Base-by-base conservation (phyloP, 306 rosid genomes). In the Alnus glutinosa region DNA sequence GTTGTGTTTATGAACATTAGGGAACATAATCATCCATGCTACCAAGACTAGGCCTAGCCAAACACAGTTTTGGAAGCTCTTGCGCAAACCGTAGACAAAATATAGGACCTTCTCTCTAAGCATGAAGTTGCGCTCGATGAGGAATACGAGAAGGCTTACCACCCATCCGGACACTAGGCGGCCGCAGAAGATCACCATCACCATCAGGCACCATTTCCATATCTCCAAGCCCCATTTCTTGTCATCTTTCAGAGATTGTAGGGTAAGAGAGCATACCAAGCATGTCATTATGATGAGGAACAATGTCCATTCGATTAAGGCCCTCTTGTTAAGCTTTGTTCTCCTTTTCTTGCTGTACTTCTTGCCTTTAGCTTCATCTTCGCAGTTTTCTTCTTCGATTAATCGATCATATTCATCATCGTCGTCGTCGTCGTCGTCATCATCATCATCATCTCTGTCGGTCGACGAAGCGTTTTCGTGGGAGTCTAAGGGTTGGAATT, bases 111-210 rank as follows among this genome's bases (percentile, higher is more conserved):
- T 80, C 36, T 87, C 88, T 52, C 84, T 78, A 2, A 87, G 86
- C 90, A 87, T 87, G 81, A 87, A 87, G 81, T 87, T 87, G 18
- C 85, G 58, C 58, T 87, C 90, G 69, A 87, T 87, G 2, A 87
- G 16, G 68, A 87, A 87, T 7, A 84, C 90, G 19, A 77, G 70
- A 28, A 87, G 37, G 0, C 78, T 77, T 2, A 87, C 90, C 3
- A 84, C 78, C 90, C 90, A 87, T 12, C 84, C 88, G 1, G 90
- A 77, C 5, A 84, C 86, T 0, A 87, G 75, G 15, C 88, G 83
- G 18, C 90, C 90, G 62, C 90, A 87, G 78, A 87, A 87, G n/a
- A 79, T 19, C 34, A 87, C 90, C 88, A 87, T 82, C 52, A 87
- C 84, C 85, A 87, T 84, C 9, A 87, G 64, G 16, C 90, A 84